Percentiles rank a stretch among this genome's conserved stretches.
These are phyloP conservation scores for Cicer arietinum DNA, from an alignment of 306 rosid species.

Conservation along the genomic window DNA sequence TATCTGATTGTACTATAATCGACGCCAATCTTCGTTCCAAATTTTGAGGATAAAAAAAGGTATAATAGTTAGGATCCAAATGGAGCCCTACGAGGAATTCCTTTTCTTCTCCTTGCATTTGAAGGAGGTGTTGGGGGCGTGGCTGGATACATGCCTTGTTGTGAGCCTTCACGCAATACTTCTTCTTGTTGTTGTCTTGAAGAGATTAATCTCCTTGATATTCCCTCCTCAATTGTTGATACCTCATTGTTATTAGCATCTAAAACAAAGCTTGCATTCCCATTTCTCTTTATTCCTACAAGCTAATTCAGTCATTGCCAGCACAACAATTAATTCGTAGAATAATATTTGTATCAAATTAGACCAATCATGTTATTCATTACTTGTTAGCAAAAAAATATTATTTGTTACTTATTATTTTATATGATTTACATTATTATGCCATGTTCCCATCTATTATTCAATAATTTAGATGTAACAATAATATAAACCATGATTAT, in stretches of 20 bases:
- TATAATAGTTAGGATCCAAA: slow-evolving; percentile 62
- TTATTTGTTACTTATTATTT: background rate
- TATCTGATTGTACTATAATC: too few species aligned
- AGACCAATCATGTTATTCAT: slow-evolving; percentile 15
- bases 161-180: slow-evolving; percentile 82
- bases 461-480: too few species aligned
- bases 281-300: slow-evolving; percentile 79
- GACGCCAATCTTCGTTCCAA: too few species aligned
- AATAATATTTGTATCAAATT: background rate
- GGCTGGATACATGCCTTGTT: slow-evolving; percentile 71
- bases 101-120: slow-evolving; percentile 90
- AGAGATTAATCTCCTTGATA: slow-evolving; percentile 48
- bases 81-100: slow-evolving; percentile 96
- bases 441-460: slow-evolving; percentile 39
- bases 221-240: slow-evolving; percentile 47
- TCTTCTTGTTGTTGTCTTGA: slow-evolving; percentile 56
- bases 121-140: slow-evolving; percentile 84
- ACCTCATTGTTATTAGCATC: slow-evolving; percentile 58
- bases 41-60: background rate
- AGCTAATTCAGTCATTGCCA: slow-evolving; percentile 58
- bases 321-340: slow-evolving; percentile 18
- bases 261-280: slow-evolving; percentile 73
- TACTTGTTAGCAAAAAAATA: too few species aligned
- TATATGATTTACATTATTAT: slow-evolving; percentile 10
- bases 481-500: background rate